Base-by-base conservation (phyloP, 169 alveolate genomes). In the Condylostoma magnum region DNA sequence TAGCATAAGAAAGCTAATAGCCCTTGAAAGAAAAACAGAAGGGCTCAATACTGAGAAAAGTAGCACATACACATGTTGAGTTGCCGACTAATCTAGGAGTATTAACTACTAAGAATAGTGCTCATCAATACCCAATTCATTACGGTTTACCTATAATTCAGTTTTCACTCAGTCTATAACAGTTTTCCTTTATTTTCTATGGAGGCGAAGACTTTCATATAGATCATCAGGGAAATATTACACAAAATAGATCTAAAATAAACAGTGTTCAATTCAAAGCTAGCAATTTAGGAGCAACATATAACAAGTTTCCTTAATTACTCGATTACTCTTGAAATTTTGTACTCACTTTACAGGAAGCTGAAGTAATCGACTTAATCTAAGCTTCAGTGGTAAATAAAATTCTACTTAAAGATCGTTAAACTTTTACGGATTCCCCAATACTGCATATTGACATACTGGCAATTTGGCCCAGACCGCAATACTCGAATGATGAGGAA, bases 381-480 rank as follows among this genome's bases (percentile, higher is more conserved):
- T 20, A 25, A n/a, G 25, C 18, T 25, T 27, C 50, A 6, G 27
- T 30, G 27, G 73, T 43, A 1, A 63, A 63, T n/a, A 18, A 28
- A 18, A n/a, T 44, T 2, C 28, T 63, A 12, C 38, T 43, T 28
- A 37, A 18, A 25, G 27, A 44, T 12, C 15, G 25, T 15, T 20
- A 41, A 12, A n/a, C 44, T 41, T 22, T 15, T 41, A 3, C 10
- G n/a, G 52, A 37, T 8, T 63, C 73, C 34, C 37, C 20, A 15
- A 41, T 63, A 44, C 31, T 44, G 2, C 34, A 18, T 20, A 12
- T 37, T 63, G 73, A 63, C 38, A 33, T 63, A 28, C 46, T 33
- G 25, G 73, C 44, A 31, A 34, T 63, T 22, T 63, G 73, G 73
- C 73, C 60, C 6, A 10, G 58, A 20, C 73, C 73, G 15, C 33